phyloP scores from a whole-genome alignment of 208 protist species.

The Acanthamoeba quina region DNA sequence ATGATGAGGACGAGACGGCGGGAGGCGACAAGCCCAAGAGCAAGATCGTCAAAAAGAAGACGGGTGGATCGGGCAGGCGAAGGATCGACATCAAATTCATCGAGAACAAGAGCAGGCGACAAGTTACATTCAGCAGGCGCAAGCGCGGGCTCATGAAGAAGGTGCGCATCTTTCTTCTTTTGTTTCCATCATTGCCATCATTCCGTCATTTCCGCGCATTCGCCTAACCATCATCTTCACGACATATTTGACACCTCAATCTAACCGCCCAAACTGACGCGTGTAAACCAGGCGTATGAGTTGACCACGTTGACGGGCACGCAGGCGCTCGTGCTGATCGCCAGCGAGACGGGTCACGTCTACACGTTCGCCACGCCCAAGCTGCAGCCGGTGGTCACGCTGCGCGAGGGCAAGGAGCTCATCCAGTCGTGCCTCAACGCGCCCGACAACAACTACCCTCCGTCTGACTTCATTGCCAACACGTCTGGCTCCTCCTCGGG shows the following conservation, averaged over 20 bases:
- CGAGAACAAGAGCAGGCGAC: slow-evolving; percentile 89
- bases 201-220: slow-evolving; percentile 91
- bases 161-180: slow-evolving; percentile 65
- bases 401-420: slow-evolving; percentile 89
- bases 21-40: not conserved
- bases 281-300: slow-evolving; percentile 87
- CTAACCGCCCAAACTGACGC: slow-evolving; percentile 91
- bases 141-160: slow-evolving; percentile 94
- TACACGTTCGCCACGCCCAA: slow-evolving; percentile 94
- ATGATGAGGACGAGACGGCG: not conserved
- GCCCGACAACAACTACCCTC: slow-evolving; percentile 82
- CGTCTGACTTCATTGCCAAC: slow-evolving; percentile 66
- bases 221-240: not conserved
- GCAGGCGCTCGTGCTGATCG: slow-evolving; percentile 91
- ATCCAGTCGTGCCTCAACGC: slow-evolving; percentile 92
- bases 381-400: slow-evolving; percentile 90
- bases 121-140: slow-evolving; percentile 92
- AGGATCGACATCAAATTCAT: slow-evolving; percentile 94
- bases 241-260: too few species aligned
- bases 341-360: slow-evolving; percentile 92
- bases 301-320: slow-evolving; percentile 91
- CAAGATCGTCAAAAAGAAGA: slow-evolving; percentile 74
- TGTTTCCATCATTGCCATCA: not conserved
- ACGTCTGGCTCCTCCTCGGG: not conserved
- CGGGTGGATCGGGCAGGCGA: slow-evolving; percentile 81